A percentile compares a stretch with the other conserved stretches of the same genome.
Evolutionary conservation across 176 grass and related monocot species (phyloP).

Genomic region (Oryza glaberrima): DNA sequence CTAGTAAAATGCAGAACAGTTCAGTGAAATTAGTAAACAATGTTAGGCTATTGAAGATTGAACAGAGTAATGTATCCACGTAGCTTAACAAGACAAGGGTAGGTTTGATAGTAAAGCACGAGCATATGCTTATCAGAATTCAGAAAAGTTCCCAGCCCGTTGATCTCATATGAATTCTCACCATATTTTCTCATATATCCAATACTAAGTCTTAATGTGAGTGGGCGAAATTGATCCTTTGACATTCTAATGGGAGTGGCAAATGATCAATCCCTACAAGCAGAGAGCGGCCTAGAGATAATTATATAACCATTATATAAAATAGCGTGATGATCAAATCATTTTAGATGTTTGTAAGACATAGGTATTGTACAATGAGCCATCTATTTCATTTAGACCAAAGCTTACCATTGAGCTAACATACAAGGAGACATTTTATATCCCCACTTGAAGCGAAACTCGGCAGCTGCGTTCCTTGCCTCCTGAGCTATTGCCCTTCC

Average conservation of each 20-base stretch:
- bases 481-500: constrained; percentile 57
- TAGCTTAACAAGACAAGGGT: not conserved
- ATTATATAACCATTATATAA: not conserved
- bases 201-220: constrained; percentile 5
- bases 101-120: not conserved
- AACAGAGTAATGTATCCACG: not conserved
- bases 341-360: constrained; percentile 6
- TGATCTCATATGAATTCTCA: not conserved
- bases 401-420: constrained; percentile 63
- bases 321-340: not conserved
- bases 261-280: not conserved
- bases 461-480: constrained; percentile 61
- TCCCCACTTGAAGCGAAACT: constrained; percentile 62
- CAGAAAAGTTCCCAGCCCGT: not conserved
- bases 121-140: not conserved
- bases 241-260: not conserved
- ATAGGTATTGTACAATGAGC: not conserved
- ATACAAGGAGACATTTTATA: constrained; percentile 76
- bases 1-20: constrained; percentile 28
- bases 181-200: not conserved
- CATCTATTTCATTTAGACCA: constrained; percentile 30
- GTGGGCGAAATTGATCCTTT: not conserved
- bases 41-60: constrained; percentile 15
- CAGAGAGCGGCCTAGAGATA: not conserved
- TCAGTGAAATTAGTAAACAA: not conserved